Conservation (phyloP, 306 rosid genomes). For the Pyrus pyrifolia region DNA sequence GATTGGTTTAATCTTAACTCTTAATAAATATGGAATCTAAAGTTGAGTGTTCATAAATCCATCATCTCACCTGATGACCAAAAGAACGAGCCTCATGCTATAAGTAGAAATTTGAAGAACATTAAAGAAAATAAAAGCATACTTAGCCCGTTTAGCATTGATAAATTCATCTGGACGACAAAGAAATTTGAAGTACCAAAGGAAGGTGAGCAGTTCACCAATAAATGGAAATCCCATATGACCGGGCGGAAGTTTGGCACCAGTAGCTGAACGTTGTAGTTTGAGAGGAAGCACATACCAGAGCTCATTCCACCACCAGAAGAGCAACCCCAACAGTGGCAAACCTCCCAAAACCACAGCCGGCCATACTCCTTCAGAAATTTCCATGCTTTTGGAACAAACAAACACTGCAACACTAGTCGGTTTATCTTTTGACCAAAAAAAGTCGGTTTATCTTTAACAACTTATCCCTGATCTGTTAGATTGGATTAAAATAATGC, state of each 20-base stretch:
- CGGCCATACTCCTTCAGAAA: not conserved
- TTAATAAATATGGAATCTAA: too few species aligned
- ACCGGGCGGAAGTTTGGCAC: constrained; percentile 4
- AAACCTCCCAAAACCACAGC: constrained; percentile 9
- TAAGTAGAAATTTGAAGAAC: too few species aligned
- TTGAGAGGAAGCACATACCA: constrained; percentile 11
- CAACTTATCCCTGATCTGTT: too few species aligned
- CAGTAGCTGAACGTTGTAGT: not conserved
- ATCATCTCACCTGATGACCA: too few species aligned
- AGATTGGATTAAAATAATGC: too few species aligned
- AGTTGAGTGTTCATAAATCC: too few species aligned
- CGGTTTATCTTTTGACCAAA: too few species aligned
- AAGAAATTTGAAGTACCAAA: constrained; percentile 42
- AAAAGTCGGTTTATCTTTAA: too few species aligned
- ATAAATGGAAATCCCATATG: constrained; percentile 16
- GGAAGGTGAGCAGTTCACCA: constrained; percentile 9
- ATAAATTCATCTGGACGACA: constrained; percentile 35
- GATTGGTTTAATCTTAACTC: too few species aligned
- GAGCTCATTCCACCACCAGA: constrained; percentile 28
- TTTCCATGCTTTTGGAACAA: not conserved
- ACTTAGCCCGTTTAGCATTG: constrained; percentile 25
- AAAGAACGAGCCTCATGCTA: too few species aligned
- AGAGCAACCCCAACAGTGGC: constrained; percentile 16
- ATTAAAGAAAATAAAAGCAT: not conserved
- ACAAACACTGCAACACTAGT: too few species aligned